A percentile compares a stretch with the other conserved stretches of the same genome.
Conservation (phyloP, 2,329 filamentous ascomycete genomes). For the Aspergillus persii region DNA sequence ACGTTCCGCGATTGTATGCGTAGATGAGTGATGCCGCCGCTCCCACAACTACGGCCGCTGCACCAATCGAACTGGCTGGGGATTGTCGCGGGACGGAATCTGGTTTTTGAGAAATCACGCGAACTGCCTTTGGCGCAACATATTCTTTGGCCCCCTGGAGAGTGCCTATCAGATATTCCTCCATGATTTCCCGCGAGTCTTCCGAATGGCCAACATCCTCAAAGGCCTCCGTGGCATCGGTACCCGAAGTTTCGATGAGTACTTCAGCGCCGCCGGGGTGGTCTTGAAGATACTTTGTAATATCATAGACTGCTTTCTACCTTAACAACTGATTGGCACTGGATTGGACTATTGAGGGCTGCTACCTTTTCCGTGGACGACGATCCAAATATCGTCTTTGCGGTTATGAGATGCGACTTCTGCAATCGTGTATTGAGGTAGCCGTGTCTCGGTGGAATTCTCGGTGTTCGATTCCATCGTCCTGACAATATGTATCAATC, state of each 20-base stretch:
- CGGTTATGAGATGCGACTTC: conserved; percentile 51
- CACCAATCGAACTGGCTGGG: conserved; percentile 30
- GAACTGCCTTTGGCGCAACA: conserved; percentile 18
- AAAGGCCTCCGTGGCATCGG: conserved; percentile 43
- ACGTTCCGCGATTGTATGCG: conserved; percentile 19
- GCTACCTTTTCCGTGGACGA: conserved; percentile 57
- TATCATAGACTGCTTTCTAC: conserved; percentile 53
- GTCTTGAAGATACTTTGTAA: conserved; percentile 57
- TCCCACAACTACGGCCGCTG: conserved; percentile 12
- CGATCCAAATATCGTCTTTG: conserved; percentile 52
- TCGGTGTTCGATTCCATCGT: background rate
- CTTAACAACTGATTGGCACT: background rate
- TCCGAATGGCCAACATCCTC: conserved; percentile 49
- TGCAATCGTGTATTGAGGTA: conserved; percentile 24
- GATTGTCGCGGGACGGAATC: conserved; percentile 6
- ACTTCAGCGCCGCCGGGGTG: conserved; percentile 52
- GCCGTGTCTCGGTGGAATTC: conserved; percentile 3
- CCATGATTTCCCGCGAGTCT: conserved; percentile 44
- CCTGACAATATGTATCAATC: background rate
- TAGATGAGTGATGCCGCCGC: conserved; percentile 35
- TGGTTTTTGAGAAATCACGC: conserved; percentile 16
- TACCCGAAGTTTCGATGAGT: conserved; percentile 41
- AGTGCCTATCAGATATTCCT: conserved; percentile 37
- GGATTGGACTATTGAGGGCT: background rate
- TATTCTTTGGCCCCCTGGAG: conserved; percentile 26